Conservation (phyloP, 371 early-diverging fungal species). For the Choanephora cucurbitarum region DNA sequence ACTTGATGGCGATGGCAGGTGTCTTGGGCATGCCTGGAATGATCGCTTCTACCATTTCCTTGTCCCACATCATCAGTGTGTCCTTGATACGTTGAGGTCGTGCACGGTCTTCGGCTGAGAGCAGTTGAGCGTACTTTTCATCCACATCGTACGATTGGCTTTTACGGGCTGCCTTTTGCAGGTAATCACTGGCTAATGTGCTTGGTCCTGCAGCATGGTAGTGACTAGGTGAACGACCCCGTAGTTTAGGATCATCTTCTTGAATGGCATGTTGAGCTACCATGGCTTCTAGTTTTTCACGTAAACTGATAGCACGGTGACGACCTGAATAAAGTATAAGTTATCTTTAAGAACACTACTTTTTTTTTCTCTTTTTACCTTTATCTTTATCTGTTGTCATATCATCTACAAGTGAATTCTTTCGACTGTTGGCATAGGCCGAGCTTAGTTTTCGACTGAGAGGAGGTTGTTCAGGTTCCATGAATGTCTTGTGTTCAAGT, state of each 20-base stretch:
- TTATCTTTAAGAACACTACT: too few relatives aligned
- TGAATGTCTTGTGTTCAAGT: neutral
- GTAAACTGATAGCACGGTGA: conserved; percentile 27
- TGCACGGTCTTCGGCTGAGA: conserved; percentile 12
- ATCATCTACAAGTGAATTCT: conserved; percentile 24
- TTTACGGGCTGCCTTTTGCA: conserved; percentile 6
- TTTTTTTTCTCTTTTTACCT: too few relatives aligned
- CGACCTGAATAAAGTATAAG: conserved; percentile 8
- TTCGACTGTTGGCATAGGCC: conserved; percentile 15
- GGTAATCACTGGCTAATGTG: neutral
- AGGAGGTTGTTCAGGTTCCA: neutral
- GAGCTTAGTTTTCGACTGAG: conserved; percentile 15
- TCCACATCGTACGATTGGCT: conserved; percentile 12
- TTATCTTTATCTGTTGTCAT: conserved; percentile 9
- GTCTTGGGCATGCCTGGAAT: conserved; percentile 32
- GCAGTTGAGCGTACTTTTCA: conserved; percentile 7
- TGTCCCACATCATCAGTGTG: conserved; percentile 31
- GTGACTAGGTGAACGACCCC: neutral
- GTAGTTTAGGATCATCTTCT: conserved; percentile 12
- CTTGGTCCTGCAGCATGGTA: neutral
- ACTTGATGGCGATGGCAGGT: conserved; percentile 33
- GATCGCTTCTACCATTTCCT: conserved; percentile 28
- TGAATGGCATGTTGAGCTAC: conserved; percentile 35
- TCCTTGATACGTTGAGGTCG: conserved; percentile 29
- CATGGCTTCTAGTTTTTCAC: conserved; percentile 34